Conservation (phyloP, 2,329 filamentous ascomycete genomes). For the Xylariaceae sp. region DNA sequence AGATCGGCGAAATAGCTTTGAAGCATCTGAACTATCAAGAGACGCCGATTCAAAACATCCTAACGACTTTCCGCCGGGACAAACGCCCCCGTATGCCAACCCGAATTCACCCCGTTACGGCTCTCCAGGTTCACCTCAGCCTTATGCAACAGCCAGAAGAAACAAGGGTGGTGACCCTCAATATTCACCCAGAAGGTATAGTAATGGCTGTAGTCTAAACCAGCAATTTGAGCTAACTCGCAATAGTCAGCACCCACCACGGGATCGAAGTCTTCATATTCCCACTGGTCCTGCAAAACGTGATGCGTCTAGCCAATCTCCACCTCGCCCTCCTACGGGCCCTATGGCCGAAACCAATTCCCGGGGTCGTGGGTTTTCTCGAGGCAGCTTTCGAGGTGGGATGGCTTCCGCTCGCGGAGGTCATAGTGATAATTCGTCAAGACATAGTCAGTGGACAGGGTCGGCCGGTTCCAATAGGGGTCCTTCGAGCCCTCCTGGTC, state of each 20-base stretch:
- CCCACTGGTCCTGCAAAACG: conserved; percentile 10
- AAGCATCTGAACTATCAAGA: conserved; percentile 40
- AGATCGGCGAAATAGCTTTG: conserved; percentile 50
- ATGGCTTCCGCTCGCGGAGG: conserved; percentile 58
- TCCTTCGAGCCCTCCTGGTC: conserved; percentile 39
- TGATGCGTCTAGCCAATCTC: conserved; percentile 53
- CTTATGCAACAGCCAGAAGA: conserved; percentile 61
- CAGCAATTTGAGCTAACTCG: conserved; percentile 44
- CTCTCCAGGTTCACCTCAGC: conserved; percentile 66
- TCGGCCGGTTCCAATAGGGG: conserved; percentile 30
- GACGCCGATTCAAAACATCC: conserved; percentile 49
- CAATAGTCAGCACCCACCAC: conserved; percentile 14
- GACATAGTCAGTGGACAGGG: conserved; percentile 62
- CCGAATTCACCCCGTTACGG: conserved; percentile 62
- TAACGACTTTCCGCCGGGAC: conserved; percentile 45
- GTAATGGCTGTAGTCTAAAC: conserved; percentile 20
- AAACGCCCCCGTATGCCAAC: conserved; percentile 64
- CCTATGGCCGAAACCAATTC: conserved; percentile 55
- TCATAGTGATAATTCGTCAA: conserved; percentile 66
- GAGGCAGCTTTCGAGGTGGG: conserved; percentile 65
- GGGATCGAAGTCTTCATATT: conserved; percentile 17
- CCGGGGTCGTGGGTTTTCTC: conserved; percentile 54
- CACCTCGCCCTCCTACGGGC: conserved; percentile 64
- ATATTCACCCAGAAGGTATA: conserved; percentile 47
- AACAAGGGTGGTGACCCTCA: conserved; percentile 57